Evolutionary conservation across 2,329 filamentous ascomycete genomes (phyloP).

Genomic region (Apiospora sp.): DNA sequence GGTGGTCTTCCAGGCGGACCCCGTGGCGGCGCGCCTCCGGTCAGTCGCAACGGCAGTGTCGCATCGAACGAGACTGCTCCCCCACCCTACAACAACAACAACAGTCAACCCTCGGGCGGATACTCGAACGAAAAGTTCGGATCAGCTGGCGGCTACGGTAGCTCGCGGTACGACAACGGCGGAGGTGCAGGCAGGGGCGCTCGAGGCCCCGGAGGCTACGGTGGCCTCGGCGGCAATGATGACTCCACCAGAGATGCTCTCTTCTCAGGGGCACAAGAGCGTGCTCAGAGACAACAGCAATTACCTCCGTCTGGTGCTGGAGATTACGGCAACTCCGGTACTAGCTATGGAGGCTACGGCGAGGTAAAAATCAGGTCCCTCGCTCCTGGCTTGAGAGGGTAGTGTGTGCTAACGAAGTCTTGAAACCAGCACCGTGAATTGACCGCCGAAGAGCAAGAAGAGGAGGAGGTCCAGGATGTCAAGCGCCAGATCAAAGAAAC

Average conservation of each 20-base stretch:
- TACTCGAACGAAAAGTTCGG: conserved; percentile 42
- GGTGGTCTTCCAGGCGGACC: conserved; percentile 49
- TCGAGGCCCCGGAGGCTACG: conserved; percentile 66
- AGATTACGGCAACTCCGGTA: conserved; percentile 31
- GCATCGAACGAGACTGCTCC: conserved; percentile 42
- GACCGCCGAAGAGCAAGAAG: conserved; percentile 81
- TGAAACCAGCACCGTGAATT: conserved; percentile 70
- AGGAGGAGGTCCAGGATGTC: conserved; percentile 73
- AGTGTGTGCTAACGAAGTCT: neutral
- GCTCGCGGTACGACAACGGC: conserved; percentile 59
- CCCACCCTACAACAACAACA: conserved; percentile 44
- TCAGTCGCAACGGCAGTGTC: conserved; percentile 35
- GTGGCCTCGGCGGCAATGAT: conserved; percentile 60
- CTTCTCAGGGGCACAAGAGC: conserved; percentile 53
- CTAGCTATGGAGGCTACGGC: conserved; percentile 63
- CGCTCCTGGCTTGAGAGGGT: neutral
- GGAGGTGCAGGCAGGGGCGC: conserved; percentile 40
- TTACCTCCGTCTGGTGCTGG: conserved; percentile 28
- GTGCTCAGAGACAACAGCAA: conserved; percentile 35
- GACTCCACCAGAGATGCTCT: conserved; percentile 68
- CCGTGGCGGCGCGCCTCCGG: conserved; percentile 37
- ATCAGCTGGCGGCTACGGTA: conserved; percentile 56
- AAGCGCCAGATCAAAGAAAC: conserved; percentile 79
- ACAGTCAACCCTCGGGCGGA: conserved; percentile 34
- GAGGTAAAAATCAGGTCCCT: conserved; percentile 45